Evolutionary conservation across 345 rosid species (phyloP), one percentile per base, ranked within the genome.

Genomic region (Dipteronia sinensis): DNA sequence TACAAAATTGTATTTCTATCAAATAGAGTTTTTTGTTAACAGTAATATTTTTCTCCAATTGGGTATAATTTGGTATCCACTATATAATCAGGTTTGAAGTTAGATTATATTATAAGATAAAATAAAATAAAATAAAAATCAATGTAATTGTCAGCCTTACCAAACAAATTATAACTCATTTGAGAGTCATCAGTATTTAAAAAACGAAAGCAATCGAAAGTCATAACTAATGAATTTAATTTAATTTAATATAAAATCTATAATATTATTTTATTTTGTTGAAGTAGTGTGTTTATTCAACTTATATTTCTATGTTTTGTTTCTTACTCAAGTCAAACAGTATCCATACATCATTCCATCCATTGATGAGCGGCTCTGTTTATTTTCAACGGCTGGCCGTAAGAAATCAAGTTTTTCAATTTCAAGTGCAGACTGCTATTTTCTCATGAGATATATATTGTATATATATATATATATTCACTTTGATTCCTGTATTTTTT

Each of bases 281-380:
- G n/a, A 7, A 47, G 2, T 13, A 58, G 63, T 56, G 63, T 56
- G 46, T 25, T 46, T 64, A 47, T 76, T 53, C 67, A 31, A 71
- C 53, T 20, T 12, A 10, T 34, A 51, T 46, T 31, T n/a, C 53
- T 13, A 19, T 74, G 58, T 10, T 72, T 76, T 16, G 25, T 46
- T 25, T 59, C 65, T 67, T 25, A n/a, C 34, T 49, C 38, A 67
- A 73, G 67, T 72, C 83, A 67, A 51, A 47, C 42, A 34, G 65
- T 34, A 73, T 47, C 20, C 31, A 49, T 49, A 29, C 71, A 49
- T 31, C 47, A 74, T 65, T 81, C 77, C 71, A 67, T 8, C 69
- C 74, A 67, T 66, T 80, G 69, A 71, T 80, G 72, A 51, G 42
- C 16, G 56, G 69, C 51, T 47, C 12, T 20, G 51, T 53, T 67